These are phyloP conservation scores for Miscanthus lutarioriparius DNA, from an alignment of 176 grass and related monocot genomes.

Conservation along the genomic window DNA sequence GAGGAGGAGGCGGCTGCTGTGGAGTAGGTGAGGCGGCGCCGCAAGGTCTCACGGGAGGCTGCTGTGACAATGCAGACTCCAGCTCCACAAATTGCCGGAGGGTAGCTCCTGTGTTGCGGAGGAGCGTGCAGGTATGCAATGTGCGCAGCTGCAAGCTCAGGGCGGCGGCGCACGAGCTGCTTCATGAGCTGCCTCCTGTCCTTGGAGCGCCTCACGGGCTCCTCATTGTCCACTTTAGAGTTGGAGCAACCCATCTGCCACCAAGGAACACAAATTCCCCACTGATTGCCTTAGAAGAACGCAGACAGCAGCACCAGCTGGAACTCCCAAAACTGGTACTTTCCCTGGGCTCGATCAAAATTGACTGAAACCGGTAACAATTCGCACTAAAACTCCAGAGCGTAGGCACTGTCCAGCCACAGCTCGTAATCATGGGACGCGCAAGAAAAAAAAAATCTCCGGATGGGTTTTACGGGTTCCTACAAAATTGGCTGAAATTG, in stretches of 20 bases:
- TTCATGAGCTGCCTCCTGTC: conserved; percentile 90
- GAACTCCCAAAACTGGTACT: conserved; percentile 7
- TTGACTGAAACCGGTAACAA: conserved; percentile 22
- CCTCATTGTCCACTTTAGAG: conserved; percentile 83
- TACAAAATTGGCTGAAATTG: conserved; percentile 29
- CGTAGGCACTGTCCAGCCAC: background rate
- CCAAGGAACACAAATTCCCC: conserved; percentile 5
- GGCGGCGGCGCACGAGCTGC: conserved; percentile 63
- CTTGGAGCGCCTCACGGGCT: conserved; percentile 79
- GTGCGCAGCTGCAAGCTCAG: conserved; percentile 68
- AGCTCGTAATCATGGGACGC: conserved; percentile 27
- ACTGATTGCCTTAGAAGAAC: conserved; percentile 13
- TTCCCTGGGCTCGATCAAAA: conserved; percentile 7
- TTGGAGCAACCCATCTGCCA: conserved; percentile 73
- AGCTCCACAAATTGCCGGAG: conserved; percentile 80
- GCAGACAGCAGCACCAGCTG: conserved; percentile 8
- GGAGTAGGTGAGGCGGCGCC: conserved; percentile 29
- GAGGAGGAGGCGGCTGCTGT: background rate
- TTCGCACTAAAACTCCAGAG: conserved; percentile 25
- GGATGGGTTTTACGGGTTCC: background rate
- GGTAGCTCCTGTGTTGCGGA: conserved; percentile 87
- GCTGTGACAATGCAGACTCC: conserved; percentile 53
- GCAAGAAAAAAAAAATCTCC: background rate
- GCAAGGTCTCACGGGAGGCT: conserved; percentile 5
- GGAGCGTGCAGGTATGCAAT: conserved; percentile 69